Base-by-base conservation (phyloP, 2,329 filamentous ascomycete species). In the Xylariaceae sp. region DNA sequence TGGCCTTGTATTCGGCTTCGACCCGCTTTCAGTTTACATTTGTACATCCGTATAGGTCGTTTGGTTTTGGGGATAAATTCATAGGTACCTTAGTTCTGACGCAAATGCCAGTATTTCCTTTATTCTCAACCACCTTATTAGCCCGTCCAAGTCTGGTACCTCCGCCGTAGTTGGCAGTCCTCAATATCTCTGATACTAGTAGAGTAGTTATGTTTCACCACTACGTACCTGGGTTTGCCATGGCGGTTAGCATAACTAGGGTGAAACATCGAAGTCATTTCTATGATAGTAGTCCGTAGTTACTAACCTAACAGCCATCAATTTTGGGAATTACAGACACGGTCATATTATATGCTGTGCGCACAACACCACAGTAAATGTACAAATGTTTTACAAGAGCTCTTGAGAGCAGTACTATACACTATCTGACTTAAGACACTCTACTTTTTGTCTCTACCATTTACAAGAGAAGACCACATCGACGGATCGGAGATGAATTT, bases 11-110 rank as follows among this genome's bases (percentile, higher is more conserved):
- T 37, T 59, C 43, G 43, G 53, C 40, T 53, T 46, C 47, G 53
- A 30, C 50, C 43, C 48, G 54, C 43, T 58, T 48, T 56, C 48
- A 47, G 48, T 49, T 67, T 62, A 64, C 54, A 9, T 27, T 42
- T 62, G 62, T 67, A 66, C 63, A 63, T 45, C 55, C 51, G 55
- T 54, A 60, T 62, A 48, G 60, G 42, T 61, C 51, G 53, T 37
- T 60, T 47, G 60, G 56, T 60, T 57, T 62, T 58, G 55, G 53
- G 58, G 56, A 60, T 56, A 55, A 57, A 59, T 62, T 58, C 58
- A 56, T 60, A 60, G 56, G 57, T 56, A 48, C 50, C 54, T 47
- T 61, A 53, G 51, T 61, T 37, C 49, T 57, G 58, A 60, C 57
- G 48, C 55, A 49, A 61, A 59, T 64, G 54, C 50, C 47, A 42